Percentiles rank a stretch among this genome's conserved stretches.
These are phyloP conservation scores for Triangularia verruculosa DNA, from an alignment of 2,329 filamentous ascomycete species.

Conservation along the genomic window DNA sequence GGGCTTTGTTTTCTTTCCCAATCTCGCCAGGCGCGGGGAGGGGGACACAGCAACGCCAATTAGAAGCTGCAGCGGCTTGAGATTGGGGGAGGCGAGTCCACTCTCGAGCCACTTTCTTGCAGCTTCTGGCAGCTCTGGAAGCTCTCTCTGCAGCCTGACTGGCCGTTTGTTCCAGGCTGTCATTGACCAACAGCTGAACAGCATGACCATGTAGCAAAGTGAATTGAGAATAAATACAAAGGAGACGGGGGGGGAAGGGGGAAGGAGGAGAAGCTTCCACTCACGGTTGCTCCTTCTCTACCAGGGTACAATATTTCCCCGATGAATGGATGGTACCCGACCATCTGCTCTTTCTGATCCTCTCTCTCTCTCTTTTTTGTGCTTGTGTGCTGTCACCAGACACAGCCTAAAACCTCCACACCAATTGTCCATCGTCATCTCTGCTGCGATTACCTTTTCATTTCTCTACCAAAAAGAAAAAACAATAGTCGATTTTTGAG, in stretches of 20 bases:
- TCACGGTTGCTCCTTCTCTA: not conserved
- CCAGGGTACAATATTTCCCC: not conserved
- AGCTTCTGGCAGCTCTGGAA: not conserved
- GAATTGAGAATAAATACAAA: constrained; percentile 1
- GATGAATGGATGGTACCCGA: no score
- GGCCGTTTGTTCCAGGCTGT: not conserved
- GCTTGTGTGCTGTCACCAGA: not conserved
- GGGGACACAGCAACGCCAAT: constrained; percentile 11
- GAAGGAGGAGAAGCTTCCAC: not conserved
- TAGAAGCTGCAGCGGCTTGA: constrained; percentile 15
- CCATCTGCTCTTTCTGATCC: not conserved
- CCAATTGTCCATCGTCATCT: constrained; percentile 12
- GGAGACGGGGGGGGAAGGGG: not conserved
- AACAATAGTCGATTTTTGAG: not conserved
- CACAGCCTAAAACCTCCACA: not conserved
- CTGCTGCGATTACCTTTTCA: constrained; percentile 15
- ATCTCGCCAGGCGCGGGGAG: constrained; percentile 9
- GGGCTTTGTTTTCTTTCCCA: constrained; percentile 16
- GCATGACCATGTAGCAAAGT: not conserved
- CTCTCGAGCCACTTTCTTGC: constrained; percentile 5
- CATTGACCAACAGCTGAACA: not conserved
- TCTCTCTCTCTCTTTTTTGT: not conserved
- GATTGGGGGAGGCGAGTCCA: constrained; percentile 16
- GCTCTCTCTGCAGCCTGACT: not conserved
- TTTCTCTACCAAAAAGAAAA: constrained; percentile 16